Evolutionary conservation across 345 rosid species (phyloP), one percentile per base, ranked within the genome.

Genomic region (Eucalyptus grandis): DNA sequence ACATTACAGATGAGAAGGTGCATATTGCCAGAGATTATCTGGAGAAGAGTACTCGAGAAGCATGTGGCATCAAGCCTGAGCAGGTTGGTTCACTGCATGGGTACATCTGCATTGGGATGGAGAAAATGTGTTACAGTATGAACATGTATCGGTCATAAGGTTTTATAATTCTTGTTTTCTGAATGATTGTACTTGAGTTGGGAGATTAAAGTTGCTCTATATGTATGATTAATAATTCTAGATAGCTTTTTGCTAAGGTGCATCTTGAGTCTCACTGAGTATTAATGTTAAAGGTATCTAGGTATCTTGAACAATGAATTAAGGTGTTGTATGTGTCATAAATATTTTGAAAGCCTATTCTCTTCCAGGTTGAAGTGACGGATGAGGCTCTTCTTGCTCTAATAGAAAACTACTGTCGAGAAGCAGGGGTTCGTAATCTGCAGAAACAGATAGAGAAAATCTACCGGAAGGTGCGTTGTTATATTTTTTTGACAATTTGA

Each of bases 401-500:
- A 89, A 95, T 97, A 88, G 99, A 98, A 92, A 97, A 92, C 93
- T 98, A 98, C 92, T 98, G 99, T 92, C 94, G 99, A 95, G 99
- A 98, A 94, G 99, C 99, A 56, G 99, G 99, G 89, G 99, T 98
- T 88, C 89, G 99, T 91, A 98, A 98, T 95, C 99, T 98, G 91
- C 99, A 96, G 92, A 98, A 98, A 92, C 99, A 97, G n/a, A 97
- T 97, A 89, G 99, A 96, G 91, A 98, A 98, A 95, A 97, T 98
- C n/a, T 97, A 98, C 91, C 99, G 99, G 43, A 98, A 97, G 98
- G 99, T 96, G 85, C 81, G 93, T 91, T 69, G 16, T 34, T 19
- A 30, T 49, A 9, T 43, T 31, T 87, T 11, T 11, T 87, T 58
- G 65, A 56, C 21, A 5, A n/a, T 27, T 37, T 24, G 30, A 87